These are phyloP conservation scores for Aspergillus ochraceoroseus DNA, from an alignment of 2,329 filamentous ascomycete species.

Conservation along the genomic window DNA sequence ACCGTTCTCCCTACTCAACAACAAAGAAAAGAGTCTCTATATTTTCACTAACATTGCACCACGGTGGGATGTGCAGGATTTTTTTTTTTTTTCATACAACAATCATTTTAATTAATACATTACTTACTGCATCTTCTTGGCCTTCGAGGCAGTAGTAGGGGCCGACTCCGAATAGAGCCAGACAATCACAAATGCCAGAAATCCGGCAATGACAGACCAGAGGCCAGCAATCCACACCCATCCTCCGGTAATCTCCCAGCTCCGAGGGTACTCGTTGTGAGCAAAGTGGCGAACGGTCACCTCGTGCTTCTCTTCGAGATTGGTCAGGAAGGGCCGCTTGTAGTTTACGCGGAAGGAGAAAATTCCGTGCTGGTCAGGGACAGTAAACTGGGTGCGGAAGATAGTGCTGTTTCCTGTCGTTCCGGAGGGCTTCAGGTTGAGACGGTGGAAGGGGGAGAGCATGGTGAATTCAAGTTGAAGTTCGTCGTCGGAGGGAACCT, in stretches of 20 bases:
- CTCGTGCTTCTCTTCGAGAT: conserved; percentile 87
- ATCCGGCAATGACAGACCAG: conserved; percentile 74
- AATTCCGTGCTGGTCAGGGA: conserved; percentile 96
- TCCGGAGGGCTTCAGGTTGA: conserved; percentile 59
- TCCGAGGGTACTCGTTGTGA: conserved; percentile 92
- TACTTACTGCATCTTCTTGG: conserved; percentile 48
- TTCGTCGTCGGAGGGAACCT: conserved; percentile 62
- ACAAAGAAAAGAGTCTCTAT: no score
- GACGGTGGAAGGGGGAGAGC: conserved; percentile 94
- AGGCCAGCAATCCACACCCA: conserved; percentile 95
- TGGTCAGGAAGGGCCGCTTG: conserved; percentile 86
- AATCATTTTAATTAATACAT: conserved; percentile 25
- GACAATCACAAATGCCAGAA: conserved; percentile 74
- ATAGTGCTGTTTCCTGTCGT: conserved; percentile 63
- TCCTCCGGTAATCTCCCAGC: conserved; percentile 80
- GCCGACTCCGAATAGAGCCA: conserved; percentile 75
- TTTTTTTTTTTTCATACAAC: conserved; percentile 11
- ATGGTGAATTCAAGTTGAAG: conserved; percentile 97
- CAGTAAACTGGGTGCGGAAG: conserved; percentile 69
- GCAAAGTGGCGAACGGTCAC: conserved; percentile 95
- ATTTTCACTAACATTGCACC: no score
- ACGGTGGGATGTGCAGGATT: conserved; percentile 4
- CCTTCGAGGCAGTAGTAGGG: conserved; percentile 29
- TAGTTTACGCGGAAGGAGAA: conserved; percentile 99
- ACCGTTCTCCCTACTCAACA: no score